Conservation (phyloP, 139 green algal genomes). For the Chlorella sp. region DNA sequence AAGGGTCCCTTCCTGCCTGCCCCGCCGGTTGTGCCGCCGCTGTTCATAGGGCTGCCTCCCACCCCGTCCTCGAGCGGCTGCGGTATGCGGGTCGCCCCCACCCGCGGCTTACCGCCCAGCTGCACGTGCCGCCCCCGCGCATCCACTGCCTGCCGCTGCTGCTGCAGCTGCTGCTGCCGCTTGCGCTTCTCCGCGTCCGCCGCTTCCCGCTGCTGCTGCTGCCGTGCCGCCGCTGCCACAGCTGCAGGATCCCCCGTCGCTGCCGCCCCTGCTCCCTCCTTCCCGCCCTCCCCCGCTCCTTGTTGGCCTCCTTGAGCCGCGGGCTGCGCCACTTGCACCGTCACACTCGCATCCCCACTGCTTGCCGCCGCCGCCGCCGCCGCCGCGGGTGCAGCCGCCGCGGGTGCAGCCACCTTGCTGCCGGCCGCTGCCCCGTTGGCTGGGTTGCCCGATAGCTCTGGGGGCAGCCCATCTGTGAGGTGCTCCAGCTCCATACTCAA, state of each 20-base stretch:
- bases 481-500: conserved; percentile 31
- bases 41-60: background rate
- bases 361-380: background rate
- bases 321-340: background rate
- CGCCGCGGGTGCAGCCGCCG: background rate
- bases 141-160: background rate
- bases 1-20: background rate
- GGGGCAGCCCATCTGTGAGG: background rate
- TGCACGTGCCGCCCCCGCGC: conserved; percentile 24
- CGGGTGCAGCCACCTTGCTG: background rate
- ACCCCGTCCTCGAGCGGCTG: background rate
- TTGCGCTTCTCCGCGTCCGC: background rate
- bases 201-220: background rate
- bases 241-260: background rate
- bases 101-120: background rate
- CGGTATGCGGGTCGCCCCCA: background rate
- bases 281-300: background rate
- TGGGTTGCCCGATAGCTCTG: background rate
- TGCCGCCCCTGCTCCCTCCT: background rate
- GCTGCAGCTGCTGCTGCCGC: background rate
- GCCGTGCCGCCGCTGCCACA: background rate
- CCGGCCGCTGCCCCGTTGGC: background rate
- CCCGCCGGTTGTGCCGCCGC: background rate
- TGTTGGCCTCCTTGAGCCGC: background rate
- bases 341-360: background rate